Evolutionary conservation across 106 monocot genomes (phyloP).

Genomic region (Phalaenopsis equestris): DNA sequence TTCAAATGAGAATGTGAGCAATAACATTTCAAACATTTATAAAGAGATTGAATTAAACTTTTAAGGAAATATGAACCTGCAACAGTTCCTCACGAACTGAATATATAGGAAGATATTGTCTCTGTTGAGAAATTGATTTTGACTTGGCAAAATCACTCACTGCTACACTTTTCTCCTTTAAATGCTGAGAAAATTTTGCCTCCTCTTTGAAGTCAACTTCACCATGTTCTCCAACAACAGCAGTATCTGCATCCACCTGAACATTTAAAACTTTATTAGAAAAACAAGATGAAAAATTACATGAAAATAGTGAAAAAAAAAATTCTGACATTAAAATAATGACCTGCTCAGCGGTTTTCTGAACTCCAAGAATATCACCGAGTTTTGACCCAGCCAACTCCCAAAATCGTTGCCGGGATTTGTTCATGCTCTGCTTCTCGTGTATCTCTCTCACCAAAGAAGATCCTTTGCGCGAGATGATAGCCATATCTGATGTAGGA

Average conservation of each 20-base stretch:
- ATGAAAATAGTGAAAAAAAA: not conserved
- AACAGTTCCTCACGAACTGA: constrained; percentile 81
- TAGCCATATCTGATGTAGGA: constrained; percentile 99
- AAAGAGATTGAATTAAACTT: not conserved
- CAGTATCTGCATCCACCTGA: constrained; percentile 94
- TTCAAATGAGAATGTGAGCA: not conserved
- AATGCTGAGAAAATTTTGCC: constrained; percentile 76
- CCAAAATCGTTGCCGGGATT: constrained; percentile 97
- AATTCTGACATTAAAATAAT: constrained; percentile 1
- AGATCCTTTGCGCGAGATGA: constrained; percentile 95
- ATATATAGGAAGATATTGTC: constrained; percentile 87
- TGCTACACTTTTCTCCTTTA: constrained; percentile 79
- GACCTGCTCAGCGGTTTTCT: constrained; percentile 94
- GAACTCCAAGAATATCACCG: constrained; percentile 88
- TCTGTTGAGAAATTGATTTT: constrained; percentile 70
- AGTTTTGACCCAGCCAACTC: constrained; percentile 97
- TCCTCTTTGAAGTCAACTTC: constrained; percentile 85
- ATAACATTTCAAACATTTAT: not conserved
- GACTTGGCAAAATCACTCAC: constrained; percentile 91
- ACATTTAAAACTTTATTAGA: constrained; percentile 6
- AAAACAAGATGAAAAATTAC: not conserved
- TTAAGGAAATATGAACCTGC: constrained; percentile 42
- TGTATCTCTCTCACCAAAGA: constrained; percentile 83
- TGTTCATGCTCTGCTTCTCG: constrained; percentile 97
- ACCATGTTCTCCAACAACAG: constrained; percentile 73